Percentiles rank a stretch among this genome's conserved stretches.
Conservation (phyloP, 2,329 filamentous ascomycete species). For the Aspergillus sclerotialis region DNA sequence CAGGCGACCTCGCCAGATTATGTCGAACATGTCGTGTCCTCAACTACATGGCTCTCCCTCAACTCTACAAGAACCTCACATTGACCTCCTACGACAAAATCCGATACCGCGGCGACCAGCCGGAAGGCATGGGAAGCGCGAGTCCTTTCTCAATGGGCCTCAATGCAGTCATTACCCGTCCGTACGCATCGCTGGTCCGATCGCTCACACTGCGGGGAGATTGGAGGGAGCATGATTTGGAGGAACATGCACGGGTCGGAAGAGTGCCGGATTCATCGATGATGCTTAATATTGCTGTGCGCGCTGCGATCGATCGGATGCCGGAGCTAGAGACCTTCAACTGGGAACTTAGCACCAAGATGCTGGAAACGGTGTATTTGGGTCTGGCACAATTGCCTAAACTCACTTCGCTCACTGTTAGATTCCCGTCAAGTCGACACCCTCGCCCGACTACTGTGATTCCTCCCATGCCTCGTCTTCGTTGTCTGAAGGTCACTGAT, state of each 20-base stretch:
- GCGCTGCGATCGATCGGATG: constrained; percentile 55
- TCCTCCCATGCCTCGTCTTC: constrained; percentile 51
- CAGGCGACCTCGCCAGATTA: constrained; percentile 51
- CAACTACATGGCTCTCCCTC: constrained; percentile 59
- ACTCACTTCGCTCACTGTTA: constrained; percentile 48
- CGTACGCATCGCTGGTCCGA: constrained; percentile 46
- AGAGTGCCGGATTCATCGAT: constrained; percentile 58
- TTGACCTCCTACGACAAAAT: constrained; percentile 54
- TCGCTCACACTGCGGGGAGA: constrained; percentile 48
- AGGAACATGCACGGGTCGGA: constrained; percentile 51
- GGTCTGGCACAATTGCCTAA: constrained; percentile 45
- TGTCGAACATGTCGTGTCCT: constrained; percentile 55
- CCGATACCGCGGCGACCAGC: constrained; percentile 50
- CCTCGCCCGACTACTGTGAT: constrained; percentile 52
- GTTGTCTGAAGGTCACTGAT: constrained; percentile 48
- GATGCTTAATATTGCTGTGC: constrained; percentile 55
- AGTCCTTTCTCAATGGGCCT: constrained; percentile 59
- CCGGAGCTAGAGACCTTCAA: constrained; percentile 47
- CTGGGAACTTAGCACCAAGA: constrained; percentile 57
- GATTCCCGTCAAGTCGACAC: constrained; percentile 49
- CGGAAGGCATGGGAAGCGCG: constrained; percentile 56
- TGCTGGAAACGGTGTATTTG: constrained; percentile 52
- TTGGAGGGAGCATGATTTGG: constrained; percentile 51
- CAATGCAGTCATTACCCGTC: constrained; percentile 54
- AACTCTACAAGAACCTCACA: constrained; percentile 51